Percentiles rank a stretch among this genome's conserved stretches.
Evolutionary conservation across 768 basidiomycete genomes (phyloP).

Genomic region (Rhodosporidiobolus sp.): DNA sequence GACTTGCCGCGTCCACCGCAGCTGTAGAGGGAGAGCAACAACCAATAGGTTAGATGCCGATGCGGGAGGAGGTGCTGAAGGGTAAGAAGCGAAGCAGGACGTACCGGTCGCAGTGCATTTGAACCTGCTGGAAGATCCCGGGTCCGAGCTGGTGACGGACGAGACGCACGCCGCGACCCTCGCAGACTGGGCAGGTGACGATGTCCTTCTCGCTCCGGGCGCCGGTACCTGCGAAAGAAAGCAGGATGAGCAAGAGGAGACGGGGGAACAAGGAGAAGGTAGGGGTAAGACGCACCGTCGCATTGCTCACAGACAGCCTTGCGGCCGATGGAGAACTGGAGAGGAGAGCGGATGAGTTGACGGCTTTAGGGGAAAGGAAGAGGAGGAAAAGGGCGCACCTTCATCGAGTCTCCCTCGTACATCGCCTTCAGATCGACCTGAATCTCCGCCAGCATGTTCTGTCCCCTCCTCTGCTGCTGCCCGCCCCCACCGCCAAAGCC

Average conservation of each 20-base stretch:
- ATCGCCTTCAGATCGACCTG: constrained; percentile 51
- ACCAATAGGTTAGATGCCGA: background rate
- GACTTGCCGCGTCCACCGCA: constrained; percentile 79
- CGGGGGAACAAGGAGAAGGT: too few species aligned
- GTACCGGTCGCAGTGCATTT: constrained; percentile 52
- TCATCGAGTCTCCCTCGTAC: constrained; percentile 80
- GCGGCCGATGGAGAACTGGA: constrained; percentile 86
- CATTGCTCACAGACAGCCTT: constrained; percentile 94
- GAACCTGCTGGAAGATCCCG: constrained; percentile 42
- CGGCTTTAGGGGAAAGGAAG: background rate
- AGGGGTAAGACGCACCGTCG: constrained; percentile 51
- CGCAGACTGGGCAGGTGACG: constrained; percentile 70
- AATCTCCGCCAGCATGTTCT: constrained; percentile 50
- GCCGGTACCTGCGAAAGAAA: constrained; percentile 63
- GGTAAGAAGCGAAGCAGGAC: background rate
- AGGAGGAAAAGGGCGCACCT: constrained; percentile 54
- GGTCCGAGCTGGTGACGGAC: constrained; percentile 75
- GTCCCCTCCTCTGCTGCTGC: constrained; percentile 49
- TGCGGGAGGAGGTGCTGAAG: background rate
- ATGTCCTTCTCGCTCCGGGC: constrained; percentile 68
- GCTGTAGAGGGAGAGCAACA: background rate
- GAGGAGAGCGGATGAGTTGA: background rate
- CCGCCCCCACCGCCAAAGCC: constrained; percentile 27
- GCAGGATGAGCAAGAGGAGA: background rate
- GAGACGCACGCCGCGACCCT: constrained; percentile 78